These are phyloP conservation scores for Aquilaria agallochum DNA, from an alignment of 441 rosid species.

Conservation along the genomic window DNA sequence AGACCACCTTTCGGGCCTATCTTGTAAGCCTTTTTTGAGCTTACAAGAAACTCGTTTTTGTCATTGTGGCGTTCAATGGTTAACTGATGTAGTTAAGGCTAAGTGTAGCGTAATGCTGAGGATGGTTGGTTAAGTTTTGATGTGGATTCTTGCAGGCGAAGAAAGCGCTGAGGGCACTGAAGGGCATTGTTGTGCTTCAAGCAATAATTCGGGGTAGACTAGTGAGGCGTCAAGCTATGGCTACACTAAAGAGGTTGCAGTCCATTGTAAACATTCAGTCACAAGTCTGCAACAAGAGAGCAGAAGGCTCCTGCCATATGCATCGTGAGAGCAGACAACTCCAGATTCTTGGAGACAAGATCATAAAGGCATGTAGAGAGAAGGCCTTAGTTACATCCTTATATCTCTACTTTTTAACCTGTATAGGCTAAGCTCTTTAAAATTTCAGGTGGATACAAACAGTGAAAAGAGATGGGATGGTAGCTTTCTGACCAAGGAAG, in stretches of 20 bases:
- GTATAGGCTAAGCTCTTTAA: not conserved
- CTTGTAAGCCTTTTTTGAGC: constrained; percentile 46
- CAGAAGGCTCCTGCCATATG: constrained; percentile 25
- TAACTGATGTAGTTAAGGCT: no score
- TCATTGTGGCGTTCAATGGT: no score
- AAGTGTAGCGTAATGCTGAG: no score
- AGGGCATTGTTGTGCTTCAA: constrained; percentile 90
- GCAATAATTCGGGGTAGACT: constrained; percentile 77
- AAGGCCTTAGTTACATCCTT: not conserved
- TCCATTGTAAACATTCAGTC: constrained; percentile 81
- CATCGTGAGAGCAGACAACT: constrained; percentile 35
- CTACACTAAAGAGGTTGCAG: constrained; percentile 75
- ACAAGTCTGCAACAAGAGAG: constrained; percentile 54
- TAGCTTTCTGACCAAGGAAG: constrained; percentile 81
- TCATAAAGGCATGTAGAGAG: constrained; percentile 33
- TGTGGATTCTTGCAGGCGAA: constrained; percentile 53
- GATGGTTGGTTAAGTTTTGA: no score
- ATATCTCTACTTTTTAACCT: not conserved
- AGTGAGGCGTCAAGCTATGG: constrained; percentile 78
- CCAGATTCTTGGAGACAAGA: constrained; percentile 40
- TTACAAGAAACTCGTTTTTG: not conserved
- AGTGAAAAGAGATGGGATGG: constrained; percentile 77
- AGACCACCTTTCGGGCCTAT: constrained; percentile 68
- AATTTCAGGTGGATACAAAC: constrained; percentile 57
- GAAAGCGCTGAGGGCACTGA: constrained; percentile 81